These are phyloP conservation scores for Syzygium oleosum DNA, from an alignment of 345 rosid genomes.

Conservation along the genomic window DNA sequence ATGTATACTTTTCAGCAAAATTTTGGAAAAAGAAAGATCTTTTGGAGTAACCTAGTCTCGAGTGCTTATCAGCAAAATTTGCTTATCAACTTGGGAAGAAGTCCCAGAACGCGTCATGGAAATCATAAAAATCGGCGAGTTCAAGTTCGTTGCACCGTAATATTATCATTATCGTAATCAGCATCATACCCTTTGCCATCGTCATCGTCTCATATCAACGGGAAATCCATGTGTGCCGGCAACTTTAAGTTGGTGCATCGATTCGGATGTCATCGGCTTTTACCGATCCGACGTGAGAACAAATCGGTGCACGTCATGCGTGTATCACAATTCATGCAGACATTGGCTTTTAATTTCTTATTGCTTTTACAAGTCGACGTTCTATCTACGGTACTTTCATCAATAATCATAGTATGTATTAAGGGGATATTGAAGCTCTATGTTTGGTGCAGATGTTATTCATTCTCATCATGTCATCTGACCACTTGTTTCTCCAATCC, in stretches of 20 bases:
- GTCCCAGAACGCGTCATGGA: too few species aligned
- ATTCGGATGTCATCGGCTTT: not conserved
- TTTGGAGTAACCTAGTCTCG: not conserved
- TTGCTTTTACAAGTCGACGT: too few species aligned
- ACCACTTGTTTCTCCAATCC: not conserved
- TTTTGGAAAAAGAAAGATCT: not conserved
- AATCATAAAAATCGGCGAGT: not conserved
- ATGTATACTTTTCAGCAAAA: too few species aligned
- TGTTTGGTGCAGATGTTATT: not conserved
- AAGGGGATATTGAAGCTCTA: not conserved
- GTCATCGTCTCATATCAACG: too few species aligned
- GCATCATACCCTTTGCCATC: not conserved
- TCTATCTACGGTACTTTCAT: not conserved
- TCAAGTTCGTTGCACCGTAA: not conserved
- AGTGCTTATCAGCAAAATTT: not conserved
- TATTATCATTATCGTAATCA: not conserved
- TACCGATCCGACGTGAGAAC: not conserved
- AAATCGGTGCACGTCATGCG: not conserved
- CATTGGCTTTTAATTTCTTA: too few species aligned
- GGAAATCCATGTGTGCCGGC: too few species aligned
- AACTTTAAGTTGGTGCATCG: not conserved
- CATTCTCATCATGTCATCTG: not conserved
- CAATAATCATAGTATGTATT: not conserved
- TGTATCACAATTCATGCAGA: too few species aligned
- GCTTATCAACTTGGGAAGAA: not conserved